Base-by-base conservation (phyloP, 108 stramenopile genomes). In the Nitzschia sp. region DNA sequence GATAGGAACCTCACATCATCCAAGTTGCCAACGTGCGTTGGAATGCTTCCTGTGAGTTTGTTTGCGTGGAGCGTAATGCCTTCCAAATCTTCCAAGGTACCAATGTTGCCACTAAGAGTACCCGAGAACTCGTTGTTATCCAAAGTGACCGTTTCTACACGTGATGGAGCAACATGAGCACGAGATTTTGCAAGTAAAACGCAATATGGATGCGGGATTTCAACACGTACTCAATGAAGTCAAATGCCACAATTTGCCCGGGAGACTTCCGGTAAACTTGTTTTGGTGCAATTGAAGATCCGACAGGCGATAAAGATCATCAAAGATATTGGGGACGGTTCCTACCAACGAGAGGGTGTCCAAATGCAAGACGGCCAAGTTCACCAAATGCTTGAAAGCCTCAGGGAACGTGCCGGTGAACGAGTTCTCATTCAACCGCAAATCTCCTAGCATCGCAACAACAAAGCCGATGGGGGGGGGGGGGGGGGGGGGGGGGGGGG, bases 181-280 rank as follows among this genome's bases (percentile, higher is more conserved):
- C n/a, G n/a, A n/a, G n/a, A n/a, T n/a, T n/a, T n/a, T n/a, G n/a
- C n/a, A n/a, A n/a, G n/a, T n/a, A n/a, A n/a, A n/a, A n/a, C n/a
- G n/a, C 3, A 15, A 50, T 15, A 50, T 19, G 48, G 19, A 5
- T 50, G 48, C 17, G 6, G 6, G 3, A 50, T 19, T 5, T 3
- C 6, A 26, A 15, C 24, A 75, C 51, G 19, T 54, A 51, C 65
- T 66, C 24, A 75, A 26, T 0, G 50, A 66, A 3, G 41, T 58
- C 51, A 89, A 51, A 46, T 71, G 66, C 15, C 73, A 70, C 20
- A 89, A 76, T n/a, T 55, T 58, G 29, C 10, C 51, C 15, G 85
- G 83, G 25, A 89, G 66, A 12, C 51, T 53, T 40, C 81, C 88
- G 19, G 22, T 50, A 39, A 84, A 77, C 22, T 65, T 8, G 71